These are phyloP conservation scores for Phaeoacremonium minimum DNA, from an alignment of 2,329 filamentous ascomycete genomes.

Conservation along the genomic window DNA sequence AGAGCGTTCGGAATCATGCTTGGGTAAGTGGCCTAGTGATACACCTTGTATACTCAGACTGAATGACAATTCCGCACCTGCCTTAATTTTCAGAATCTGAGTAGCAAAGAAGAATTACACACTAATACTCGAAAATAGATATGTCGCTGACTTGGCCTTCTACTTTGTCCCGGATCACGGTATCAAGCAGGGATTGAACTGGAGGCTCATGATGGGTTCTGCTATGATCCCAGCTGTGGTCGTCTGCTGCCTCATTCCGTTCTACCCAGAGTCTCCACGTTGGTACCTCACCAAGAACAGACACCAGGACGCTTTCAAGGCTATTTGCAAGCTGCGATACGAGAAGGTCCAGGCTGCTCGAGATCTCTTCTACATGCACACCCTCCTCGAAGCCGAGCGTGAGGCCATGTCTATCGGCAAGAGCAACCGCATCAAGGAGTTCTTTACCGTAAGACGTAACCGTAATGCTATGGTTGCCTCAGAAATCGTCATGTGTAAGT, in stretches of 20 bases:
- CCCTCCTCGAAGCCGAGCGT: slow-evolving; percentile 52
- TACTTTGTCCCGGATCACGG: slow-evolving; percentile 48
- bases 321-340: slow-evolving; percentile 42
- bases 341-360: slow-evolving; percentile 50
- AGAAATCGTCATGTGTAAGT: slow-evolving; percentile 63
- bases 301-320: slow-evolving; percentile 39
- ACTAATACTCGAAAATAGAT: too few species aligned
- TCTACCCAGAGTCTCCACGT: slow-evolving; percentile 43
- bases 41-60: too few species aligned
- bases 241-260: slow-evolving; percentile 49
- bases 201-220: slow-evolving; percentile 67
- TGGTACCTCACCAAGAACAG: slow-evolving; percentile 46
- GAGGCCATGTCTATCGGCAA: slow-evolving; percentile 41
- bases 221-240: slow-evolving; percentile 59
- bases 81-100: too few species aligned
- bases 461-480: slow-evolving; percentile 57
- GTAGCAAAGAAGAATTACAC: too few species aligned
- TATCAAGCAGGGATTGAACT: slow-evolving; percentile 52
- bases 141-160: slow-evolving; percentile 57
- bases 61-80: too few species aligned
- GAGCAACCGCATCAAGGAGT: slow-evolving; percentile 46
- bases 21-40: too few species aligned
- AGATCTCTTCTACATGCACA: slow-evolving; percentile 53
- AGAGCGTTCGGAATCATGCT: slow-evolving; percentile 49
- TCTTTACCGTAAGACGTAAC: slow-evolving; percentile 58